phyloP scores from a whole-genome alignment of 768 basidiomycete genomes.

The Termitomyces titanicus region DNA sequence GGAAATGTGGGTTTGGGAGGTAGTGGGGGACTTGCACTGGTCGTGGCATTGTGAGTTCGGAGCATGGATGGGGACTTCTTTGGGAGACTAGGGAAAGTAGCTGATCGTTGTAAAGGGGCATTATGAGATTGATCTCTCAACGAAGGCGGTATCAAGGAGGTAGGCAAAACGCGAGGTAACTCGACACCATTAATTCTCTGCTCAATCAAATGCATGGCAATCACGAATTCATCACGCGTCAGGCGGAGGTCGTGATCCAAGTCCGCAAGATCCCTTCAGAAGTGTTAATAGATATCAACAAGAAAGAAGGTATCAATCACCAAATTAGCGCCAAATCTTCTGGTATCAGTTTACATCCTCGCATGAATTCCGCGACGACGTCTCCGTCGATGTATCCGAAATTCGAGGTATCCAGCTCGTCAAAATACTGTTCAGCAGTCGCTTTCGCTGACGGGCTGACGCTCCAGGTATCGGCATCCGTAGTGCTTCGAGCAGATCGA shows the following conservation, averaged over 20 bases:
- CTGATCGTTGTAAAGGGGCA: slow-evolving; percentile 3
- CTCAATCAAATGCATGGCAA: slow-evolving; percentile 34
- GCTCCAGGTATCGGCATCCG: slow-evolving; percentile 17
- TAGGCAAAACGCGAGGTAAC: slow-evolving; percentile 29
- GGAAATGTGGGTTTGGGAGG: slow-evolving; percentile 11
- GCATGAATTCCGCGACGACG: slow-evolving; percentile 28
- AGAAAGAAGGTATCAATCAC: slow-evolving; percentile 18
- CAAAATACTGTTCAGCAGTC: slow-evolving; percentile 29
- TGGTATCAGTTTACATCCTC: slow-evolving; percentile 26
- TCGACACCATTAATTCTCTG: slow-evolving; percentile 27
- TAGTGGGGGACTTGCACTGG: background rate
- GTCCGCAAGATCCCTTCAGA: slow-evolving; percentile 31
- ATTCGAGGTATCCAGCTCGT: slow-evolving; percentile 24
- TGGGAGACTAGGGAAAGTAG: background rate
- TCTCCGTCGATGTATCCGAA: slow-evolving; percentile 31
- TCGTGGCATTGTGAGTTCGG: background rate
- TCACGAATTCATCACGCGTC: slow-evolving; percentile 33
- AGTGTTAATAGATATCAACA: background rate
- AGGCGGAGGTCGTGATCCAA: slow-evolving; percentile 30
- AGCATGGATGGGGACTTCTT: background rate
- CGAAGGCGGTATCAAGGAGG: slow-evolving; percentile 27
- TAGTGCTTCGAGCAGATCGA: background rate
- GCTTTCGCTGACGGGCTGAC: slow-evolving; percentile 24
- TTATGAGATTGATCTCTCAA: slow-evolving; percentile 10
- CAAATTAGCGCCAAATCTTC: slow-evolving; percentile 34